Percentiles rank a stretch among this genome's conserved stretches.
These are phyloP conservation scores for Durotheca rogersii DNA, from an alignment of 495 filamentous ascomycete species.

Conservation along the genomic window DNA sequence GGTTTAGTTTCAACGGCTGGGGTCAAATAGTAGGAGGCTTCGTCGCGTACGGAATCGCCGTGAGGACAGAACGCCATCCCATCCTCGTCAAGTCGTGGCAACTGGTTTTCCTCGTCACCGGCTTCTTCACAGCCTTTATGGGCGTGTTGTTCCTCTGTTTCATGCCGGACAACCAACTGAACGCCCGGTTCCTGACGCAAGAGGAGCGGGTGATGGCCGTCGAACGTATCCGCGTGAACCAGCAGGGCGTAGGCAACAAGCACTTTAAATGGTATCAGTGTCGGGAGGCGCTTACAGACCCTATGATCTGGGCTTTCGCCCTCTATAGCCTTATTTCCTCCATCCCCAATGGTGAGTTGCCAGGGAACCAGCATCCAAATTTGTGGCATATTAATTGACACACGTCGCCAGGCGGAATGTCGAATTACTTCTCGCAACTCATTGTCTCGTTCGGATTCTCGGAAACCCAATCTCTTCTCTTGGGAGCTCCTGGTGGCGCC, in stretches of 20 bases:
- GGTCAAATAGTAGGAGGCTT: slow-evolving; percentile 63
- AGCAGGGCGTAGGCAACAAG: slow-evolving; percentile 71
- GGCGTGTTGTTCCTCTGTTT: slow-evolving; percentile 62
- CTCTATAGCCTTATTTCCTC: slow-evolving; percentile 61
- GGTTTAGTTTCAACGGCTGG: slow-evolving; percentile 65
- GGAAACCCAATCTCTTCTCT: slow-evolving; percentile 60
- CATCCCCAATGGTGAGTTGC: slow-evolving; percentile 58
- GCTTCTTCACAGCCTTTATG: slow-evolving; percentile 58
- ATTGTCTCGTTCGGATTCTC: slow-evolving; percentile 62
- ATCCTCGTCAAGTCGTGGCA: slow-evolving; percentile 63
- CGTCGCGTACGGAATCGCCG: slow-evolving; percentile 65
- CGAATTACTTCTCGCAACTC: slow-evolving; percentile 71
- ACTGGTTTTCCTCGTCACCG: slow-evolving; percentile 67
- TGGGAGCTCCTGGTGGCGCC: slow-evolving; percentile 65
- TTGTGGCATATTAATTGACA: slow-evolving; percentile 1
- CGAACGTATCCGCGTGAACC: slow-evolving; percentile 61
- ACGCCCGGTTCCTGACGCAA: slow-evolving; percentile 64
- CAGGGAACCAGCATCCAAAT: background rate
- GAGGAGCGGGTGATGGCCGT: slow-evolving; percentile 61
- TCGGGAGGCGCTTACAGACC: slow-evolving; percentile 54
- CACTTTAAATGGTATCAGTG: slow-evolving; percentile 65
- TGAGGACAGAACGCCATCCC: slow-evolving; percentile 53
- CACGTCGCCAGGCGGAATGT: slow-evolving; percentile 54
- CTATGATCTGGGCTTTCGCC: slow-evolving; percentile 57
- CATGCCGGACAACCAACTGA: slow-evolving; percentile 69